Evolutionary conservation across 768 basidiomycete genomes (phyloP).

Genomic region (Tremella yokohamensis): DNA sequence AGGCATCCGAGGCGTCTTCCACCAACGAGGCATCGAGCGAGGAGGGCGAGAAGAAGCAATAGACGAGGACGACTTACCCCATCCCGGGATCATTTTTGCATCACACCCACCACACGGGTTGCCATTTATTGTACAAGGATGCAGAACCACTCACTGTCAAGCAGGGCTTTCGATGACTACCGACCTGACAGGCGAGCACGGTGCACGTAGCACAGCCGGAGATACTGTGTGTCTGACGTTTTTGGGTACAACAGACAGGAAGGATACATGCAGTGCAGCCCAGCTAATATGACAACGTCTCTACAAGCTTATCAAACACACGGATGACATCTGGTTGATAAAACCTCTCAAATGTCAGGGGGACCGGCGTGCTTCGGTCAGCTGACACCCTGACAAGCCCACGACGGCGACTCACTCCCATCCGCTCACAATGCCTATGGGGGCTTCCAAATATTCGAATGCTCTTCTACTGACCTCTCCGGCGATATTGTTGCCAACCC

Average conservation of each 20-base stretch:
- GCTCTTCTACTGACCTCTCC: slow-evolving; percentile 83
- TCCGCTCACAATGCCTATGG: slow-evolving; percentile 77
- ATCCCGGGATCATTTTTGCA: neutral
- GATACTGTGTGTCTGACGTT: too few species aligned
- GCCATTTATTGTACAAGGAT: neutral
- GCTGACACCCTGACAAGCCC: slow-evolving; percentile 4
- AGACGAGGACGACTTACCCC: slow-evolving; percentile 11
- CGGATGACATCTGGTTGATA: slow-evolving; percentile 82
- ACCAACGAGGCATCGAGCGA: slow-evolving; percentile 11
- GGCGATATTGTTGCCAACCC: slow-evolving; percentile 87
- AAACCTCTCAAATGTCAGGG: slow-evolving; percentile 85
- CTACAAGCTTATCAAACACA: slow-evolving; percentile 74
- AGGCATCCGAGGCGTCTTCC: slow-evolving; percentile 27
- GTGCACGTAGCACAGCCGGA: too few species aligned
- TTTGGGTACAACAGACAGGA: too few species aligned
- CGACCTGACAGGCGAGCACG: too few species aligned
- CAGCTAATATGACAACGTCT: slow-evolving; percentile 63
- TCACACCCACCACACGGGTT: neutral
- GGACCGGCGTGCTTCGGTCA: slow-evolving; percentile 66
- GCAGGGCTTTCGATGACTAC: too few species aligned
- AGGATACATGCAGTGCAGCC: neutral
- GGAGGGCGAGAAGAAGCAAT: slow-evolving; percentile 39
- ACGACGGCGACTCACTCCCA: slow-evolving; percentile 77
- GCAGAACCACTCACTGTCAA: slow-evolving; percentile 4
- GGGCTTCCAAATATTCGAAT: slow-evolving; percentile 82